A percentile compares a stretch with the other conserved stretches of the same genome.
Evolutionary conservation across 1,284 basidiomycete genomes (phyloP).

Genomic region (Tremellales sp.): DNA sequence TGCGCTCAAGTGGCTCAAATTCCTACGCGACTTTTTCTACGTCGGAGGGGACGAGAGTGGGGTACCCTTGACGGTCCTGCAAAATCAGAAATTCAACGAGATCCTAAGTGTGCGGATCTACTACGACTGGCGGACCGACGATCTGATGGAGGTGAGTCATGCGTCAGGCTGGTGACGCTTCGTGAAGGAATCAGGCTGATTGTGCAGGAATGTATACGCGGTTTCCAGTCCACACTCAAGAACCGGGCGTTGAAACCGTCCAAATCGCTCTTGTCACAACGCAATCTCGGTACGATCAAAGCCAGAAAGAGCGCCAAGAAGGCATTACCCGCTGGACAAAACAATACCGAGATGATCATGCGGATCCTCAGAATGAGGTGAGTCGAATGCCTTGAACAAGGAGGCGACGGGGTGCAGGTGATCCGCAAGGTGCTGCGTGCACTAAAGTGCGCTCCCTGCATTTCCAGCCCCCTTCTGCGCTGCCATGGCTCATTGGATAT

Average conservation of each 20-base stretch:
- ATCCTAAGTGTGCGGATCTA: slow-evolving; percentile 83
- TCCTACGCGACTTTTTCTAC: slow-evolving; percentile 91
- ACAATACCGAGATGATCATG: slow-evolving; percentile 81
- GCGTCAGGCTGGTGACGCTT: not conserved
- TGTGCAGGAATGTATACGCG: slow-evolving; percentile 73
- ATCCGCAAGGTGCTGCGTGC: no score
- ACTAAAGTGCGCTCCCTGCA: no score
- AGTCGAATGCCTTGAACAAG: no score
- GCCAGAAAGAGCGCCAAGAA: slow-evolving; percentile 90
- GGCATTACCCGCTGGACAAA: slow-evolving; percentile 61
- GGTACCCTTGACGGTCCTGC: slow-evolving; percentile 77
- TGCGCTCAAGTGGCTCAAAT: slow-evolving; percentile 98
- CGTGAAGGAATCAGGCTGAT: slow-evolving; percentile 9
- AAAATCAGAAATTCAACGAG: slow-evolving; percentile 94
- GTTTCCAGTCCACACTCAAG: slow-evolving; percentile 67
- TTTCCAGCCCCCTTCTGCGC: no score
- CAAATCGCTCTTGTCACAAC: slow-evolving; percentile 79
- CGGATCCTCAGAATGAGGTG: slow-evolving; percentile 89
- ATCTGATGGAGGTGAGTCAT: slow-evolving; percentile 67
- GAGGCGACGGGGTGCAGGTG: no score
- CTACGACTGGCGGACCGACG: slow-evolving; percentile 92
- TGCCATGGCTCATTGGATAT: no score
- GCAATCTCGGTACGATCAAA: slow-evolving; percentile 91
- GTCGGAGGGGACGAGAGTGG: slow-evolving; percentile 84
- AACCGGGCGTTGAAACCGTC: slow-evolving; percentile 73